Percentiles rank a stretch among this genome's conserved stretches.
These are phyloP conservation scores for Lasiodiplodia citricola DNA, from an alignment of 2,329 filamentous ascomycete species.

Conservation along the genomic window DNA sequence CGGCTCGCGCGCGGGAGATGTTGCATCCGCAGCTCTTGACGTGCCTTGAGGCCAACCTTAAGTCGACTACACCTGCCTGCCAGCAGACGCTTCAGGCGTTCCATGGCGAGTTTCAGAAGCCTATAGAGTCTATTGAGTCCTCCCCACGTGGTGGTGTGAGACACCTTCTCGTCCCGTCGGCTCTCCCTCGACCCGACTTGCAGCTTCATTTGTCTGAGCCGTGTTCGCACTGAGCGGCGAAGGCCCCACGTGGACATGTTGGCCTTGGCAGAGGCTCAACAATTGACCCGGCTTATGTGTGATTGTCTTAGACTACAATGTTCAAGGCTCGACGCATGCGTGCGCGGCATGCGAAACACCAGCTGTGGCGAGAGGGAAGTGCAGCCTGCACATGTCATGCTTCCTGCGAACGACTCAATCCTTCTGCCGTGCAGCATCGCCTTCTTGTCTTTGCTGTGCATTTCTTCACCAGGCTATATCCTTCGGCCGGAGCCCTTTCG, in stretches of 20 bases:
- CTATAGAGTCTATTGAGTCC: conserved; percentile 11
- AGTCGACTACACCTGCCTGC: conserved; percentile 16
- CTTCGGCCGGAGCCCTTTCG: background rate
- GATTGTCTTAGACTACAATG: conserved; percentile 13
- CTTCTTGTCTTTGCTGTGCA: background rate
- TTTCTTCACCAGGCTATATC: background rate
- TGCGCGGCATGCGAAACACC: conserved; percentile 11
- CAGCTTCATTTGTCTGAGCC: background rate
- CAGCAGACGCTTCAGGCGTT: background rate
- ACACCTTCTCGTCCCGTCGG: background rate
- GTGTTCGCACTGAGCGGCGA: background rate
- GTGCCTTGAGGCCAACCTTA: conserved; percentile 21
- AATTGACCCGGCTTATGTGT: conserved; percentile 1
- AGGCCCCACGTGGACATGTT: background rate
- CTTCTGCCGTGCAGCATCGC: background rate
- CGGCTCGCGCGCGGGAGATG: conserved; percentile 16
- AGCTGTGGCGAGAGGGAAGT: background rate
- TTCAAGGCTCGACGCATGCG: background rate
- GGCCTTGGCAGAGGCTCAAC: conserved; percentile 5
- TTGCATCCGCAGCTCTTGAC: conserved; percentile 22
- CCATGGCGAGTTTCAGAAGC: conserved; percentile 9
- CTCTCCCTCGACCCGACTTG: background rate
- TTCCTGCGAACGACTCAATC: background rate
- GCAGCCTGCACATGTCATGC: background rate
- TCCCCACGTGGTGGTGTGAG: conserved; percentile 19